Conservation (phyloP, 176 grass and related monocot species). For the Bonia amplexicaulis region DNA sequence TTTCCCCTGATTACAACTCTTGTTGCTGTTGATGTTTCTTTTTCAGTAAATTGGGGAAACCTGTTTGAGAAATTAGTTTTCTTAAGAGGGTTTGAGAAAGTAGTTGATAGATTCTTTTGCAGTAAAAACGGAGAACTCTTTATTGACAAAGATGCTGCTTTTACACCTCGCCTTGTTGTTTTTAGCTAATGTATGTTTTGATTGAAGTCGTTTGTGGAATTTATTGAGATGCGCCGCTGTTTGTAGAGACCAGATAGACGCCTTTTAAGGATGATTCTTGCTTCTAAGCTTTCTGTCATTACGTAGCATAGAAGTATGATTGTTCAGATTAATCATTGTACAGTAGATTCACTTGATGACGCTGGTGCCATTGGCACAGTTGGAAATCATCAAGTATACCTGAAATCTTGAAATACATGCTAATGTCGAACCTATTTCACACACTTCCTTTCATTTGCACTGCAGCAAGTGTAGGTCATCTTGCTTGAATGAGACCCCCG, state of each 20-base stretch:
- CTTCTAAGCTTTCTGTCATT: conserved; percentile 1
- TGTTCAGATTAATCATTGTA: conserved; percentile 24
- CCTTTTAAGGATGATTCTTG: not conserved
- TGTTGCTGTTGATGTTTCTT: not conserved
- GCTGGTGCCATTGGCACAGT: not conserved
- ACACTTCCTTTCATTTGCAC: not conserved
- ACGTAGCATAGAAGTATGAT: conserved; percentile 5
- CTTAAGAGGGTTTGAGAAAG: not conserved
- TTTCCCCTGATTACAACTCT: not conserved
- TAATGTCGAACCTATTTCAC: not conserved
- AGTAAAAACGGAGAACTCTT: not conserved
- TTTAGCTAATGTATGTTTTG: not conserved
- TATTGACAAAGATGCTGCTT: not conserved
- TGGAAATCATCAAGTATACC: not conserved
- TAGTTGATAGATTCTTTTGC: not conserved
- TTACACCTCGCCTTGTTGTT: not conserved
- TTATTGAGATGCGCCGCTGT: not conserved
- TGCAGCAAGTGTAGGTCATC: not conserved
- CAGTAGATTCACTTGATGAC: not conserved
- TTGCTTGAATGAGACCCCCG: not conserved
- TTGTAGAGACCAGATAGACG: not conserved
- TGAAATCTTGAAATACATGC: not conserved
- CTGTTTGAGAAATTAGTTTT: not conserved
- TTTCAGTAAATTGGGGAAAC: not conserved
- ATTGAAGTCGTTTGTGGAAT: not conserved